Evolutionary conservation across 2,329 filamentous ascomycete species (phyloP).

Genomic region (Nannizziopsis arthrosporioides): DNA sequence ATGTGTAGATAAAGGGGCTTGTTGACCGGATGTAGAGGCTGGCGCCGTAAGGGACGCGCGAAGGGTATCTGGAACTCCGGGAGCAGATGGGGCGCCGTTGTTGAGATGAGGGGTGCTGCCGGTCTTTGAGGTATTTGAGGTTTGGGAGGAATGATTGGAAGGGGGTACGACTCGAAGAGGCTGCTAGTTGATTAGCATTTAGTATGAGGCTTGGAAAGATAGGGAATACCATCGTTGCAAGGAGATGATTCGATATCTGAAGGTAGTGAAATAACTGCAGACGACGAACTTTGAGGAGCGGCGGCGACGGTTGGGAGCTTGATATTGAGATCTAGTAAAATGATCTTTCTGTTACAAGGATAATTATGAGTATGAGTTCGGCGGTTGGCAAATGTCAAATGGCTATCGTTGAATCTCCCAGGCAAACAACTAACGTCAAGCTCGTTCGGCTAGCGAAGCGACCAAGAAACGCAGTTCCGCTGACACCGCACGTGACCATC

Average conservation of each 20-base stretch:
- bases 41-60: slow-evolving; percentile 67
- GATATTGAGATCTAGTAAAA: too few relatives aligned
- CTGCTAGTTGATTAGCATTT: slow-evolving; percentile 35
- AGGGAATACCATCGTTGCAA: slow-evolving; percentile 11
- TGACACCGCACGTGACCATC: slow-evolving; percentile 18
- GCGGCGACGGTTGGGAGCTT: too few relatives aligned
- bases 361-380: too few relatives aligned
- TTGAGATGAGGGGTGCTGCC: slow-evolving; percentile 38
- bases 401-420: slow-evolving; percentile 1
- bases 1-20: slow-evolving; percentile 50
- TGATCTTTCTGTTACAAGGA: too few relatives aligned
- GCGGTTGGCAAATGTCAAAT: too few relatives aligned
- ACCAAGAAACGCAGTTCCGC: slow-evolving; percentile 21
- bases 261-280: background rate
- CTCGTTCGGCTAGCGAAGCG: slow-evolving; percentile 22
- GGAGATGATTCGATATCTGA: background rate
- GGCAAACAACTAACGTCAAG: slow-evolving; percentile 25
- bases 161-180: slow-evolving; percentile 81
- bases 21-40: slow-evolving; percentile 34
- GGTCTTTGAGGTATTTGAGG: slow-evolving; percentile 50
- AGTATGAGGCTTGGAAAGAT: background rate
- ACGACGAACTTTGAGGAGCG: too few relatives aligned
- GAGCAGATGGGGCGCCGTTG: slow-evolving; percentile 73
- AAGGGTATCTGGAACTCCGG: slow-evolving; percentile 86
- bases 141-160: slow-evolving; percentile 52